Percentiles rank a stretch among this genome's conserved stretches.
These are phyloP conservation scores for Dimocarpus longan DNA, from an alignment of 345 rosid species.

Conservation along the genomic window DNA sequence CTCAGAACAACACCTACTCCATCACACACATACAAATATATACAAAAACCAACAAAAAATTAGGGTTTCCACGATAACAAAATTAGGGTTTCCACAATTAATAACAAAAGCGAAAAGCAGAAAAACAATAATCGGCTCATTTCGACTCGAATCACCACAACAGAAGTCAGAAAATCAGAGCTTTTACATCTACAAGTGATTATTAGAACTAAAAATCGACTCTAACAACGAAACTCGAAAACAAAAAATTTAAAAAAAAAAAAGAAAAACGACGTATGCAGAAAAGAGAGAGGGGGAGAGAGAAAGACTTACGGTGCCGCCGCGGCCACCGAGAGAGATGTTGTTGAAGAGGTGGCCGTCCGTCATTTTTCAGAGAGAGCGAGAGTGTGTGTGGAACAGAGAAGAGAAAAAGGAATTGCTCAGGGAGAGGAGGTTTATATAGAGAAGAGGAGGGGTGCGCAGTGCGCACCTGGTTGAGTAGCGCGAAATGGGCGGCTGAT, in stretches of 20 bases:
- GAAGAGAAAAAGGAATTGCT: too few relatives aligned
- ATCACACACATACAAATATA: neutral
- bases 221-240: neutral
- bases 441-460: neutral
- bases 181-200: neutral
- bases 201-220: neutral
- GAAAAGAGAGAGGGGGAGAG: neutral
- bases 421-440: neutral
- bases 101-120: neutral
- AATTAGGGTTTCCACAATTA: conserved; percentile 9
- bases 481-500: conserved; percentile 6
- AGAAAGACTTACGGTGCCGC: conserved; percentile 59
- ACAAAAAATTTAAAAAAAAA: neutral
- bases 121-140: neutral
- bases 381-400: neutral
- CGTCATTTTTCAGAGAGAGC: conserved; percentile 36
- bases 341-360: conserved; percentile 81
- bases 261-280: neutral
- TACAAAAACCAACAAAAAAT: neutral
- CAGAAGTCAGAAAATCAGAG: neutral
- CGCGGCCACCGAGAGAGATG: conserved; percentile 85
- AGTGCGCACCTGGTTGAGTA: neutral
- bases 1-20: neutral
- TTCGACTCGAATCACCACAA: neutral
- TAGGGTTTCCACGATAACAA: neutral